These are phyloP conservation scores for Trichophyton verrucosum DNA, from an alignment of 2,329 filamentous ascomycete species.

Conservation along the genomic window DNA sequence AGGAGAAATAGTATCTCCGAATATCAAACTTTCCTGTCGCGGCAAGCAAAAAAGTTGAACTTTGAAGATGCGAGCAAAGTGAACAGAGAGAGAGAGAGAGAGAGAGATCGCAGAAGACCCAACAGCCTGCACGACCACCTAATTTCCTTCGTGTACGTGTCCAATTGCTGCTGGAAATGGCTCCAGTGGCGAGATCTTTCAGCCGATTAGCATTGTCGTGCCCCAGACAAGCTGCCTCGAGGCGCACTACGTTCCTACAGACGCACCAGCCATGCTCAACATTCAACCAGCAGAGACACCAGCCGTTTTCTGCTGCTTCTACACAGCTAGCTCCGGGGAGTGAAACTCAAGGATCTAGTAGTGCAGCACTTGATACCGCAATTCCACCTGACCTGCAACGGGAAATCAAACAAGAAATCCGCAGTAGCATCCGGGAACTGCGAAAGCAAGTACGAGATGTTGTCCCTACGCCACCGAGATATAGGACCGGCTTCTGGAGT, in stretches of 20 bases:
- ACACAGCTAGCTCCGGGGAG: not conserved
- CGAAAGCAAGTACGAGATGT: conserved; percentile 22
- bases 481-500: conserved; percentile 31
- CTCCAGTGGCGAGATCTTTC: conserved; percentile 28
- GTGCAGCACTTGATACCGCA: not conserved
- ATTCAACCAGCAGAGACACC: conserved; percentile 6
- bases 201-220: conserved; percentile 25
- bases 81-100: not conserved
- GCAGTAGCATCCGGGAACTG: conserved; percentile 21
- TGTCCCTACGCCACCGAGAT: conserved; percentile 18
- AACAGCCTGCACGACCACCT: not conserved
- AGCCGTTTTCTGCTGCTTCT: not conserved
- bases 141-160: not conserved
- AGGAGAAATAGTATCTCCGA: not conserved
- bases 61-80: not conserved
- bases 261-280: conserved; percentile 2
- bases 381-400: not conserved
- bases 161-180: conserved; percentile 23
- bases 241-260: not conserved
- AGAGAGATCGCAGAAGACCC: not conserved
- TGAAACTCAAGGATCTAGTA: conserved; percentile 8
- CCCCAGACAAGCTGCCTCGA: conserved; percentile 19
- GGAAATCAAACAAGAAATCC: conserved; percentile 13
- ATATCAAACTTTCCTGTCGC: conserved; percentile 4
- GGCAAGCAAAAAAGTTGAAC: not conserved